Evolutionary conservation across 1,139 yeast genomes (phyloP).

Genomic region (Ashbya aceris): DNA sequence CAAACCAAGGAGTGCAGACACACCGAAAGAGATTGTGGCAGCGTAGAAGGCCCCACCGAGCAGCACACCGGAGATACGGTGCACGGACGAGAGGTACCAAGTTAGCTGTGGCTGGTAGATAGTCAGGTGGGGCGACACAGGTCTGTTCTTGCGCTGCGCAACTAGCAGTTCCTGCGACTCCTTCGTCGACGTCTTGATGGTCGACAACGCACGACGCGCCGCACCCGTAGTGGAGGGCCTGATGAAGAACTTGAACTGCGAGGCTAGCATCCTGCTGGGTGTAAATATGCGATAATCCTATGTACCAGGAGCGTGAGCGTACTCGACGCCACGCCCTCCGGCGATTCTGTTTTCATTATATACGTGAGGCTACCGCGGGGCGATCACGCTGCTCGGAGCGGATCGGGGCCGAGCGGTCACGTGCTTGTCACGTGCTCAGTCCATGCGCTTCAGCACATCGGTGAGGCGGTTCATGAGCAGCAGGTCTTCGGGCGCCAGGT

Average conservation of each 20-base stretch:
- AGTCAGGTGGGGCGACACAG: constrained; percentile 80
- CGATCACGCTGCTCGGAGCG: constrained; percentile 5
- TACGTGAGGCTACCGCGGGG: too few relatives aligned
- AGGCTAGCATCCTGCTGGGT: not conserved
- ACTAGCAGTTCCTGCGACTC: constrained; percentile 63
- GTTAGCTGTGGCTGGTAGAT: constrained; percentile 90
- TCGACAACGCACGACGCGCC: constrained; percentile 13
- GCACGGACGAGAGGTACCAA: constrained; percentile 67
- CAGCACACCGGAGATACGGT: constrained; percentile 82
- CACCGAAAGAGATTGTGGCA: constrained; percentile 66
- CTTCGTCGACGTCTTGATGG: constrained; percentile 52
- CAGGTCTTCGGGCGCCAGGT: constrained; percentile 16
- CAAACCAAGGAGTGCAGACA: constrained; percentile 52
- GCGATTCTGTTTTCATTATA: too few relatives aligned
- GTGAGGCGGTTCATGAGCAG: constrained; percentile 19
- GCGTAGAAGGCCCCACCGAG: constrained; percentile 75
- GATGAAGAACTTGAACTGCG: not conserved
- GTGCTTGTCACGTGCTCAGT: constrained; percentile 3
- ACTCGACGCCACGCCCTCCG: too few relatives aligned
- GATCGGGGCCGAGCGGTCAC: constrained; percentile 3
- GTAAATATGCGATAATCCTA: too few relatives aligned
- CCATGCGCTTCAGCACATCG: constrained; percentile 20
- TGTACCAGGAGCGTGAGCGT: too few relatives aligned
- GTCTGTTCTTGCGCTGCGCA: constrained; percentile 81
- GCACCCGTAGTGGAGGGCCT: constrained; percentile 1